A percentile compares a stretch with the other conserved stretches of the same genome.
phyloP scores from a whole-genome alignment of 805 yeast genomes.

The Saturnispora sekii region DNA sequence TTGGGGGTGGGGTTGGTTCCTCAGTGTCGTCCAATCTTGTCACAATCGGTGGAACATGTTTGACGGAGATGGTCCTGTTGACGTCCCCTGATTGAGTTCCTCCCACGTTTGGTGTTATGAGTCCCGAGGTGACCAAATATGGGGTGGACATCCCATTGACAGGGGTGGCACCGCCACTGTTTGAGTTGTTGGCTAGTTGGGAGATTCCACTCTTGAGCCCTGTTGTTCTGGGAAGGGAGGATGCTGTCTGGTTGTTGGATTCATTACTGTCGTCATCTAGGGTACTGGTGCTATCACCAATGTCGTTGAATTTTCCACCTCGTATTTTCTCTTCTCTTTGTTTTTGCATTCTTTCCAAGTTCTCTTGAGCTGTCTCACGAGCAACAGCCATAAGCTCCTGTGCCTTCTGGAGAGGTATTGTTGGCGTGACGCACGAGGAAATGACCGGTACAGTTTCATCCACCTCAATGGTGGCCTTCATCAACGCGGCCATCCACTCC shows the following conservation, averaged over 20 bases:
- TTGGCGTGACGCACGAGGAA: conserved; percentile 91
- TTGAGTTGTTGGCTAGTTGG: not conserved
- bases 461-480: conserved; percentile 92
- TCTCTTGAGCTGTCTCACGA: conserved; percentile 57
- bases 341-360: conserved; percentile 38
- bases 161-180: conserved; percentile 11
- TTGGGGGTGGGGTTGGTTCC: conserved; percentile 10
- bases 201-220: conserved; percentile 1
- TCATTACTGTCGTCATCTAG: not conserved
- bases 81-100: conserved; percentile 7
- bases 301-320: not conserved
- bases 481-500: conserved; percentile 87
- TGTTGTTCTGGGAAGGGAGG: not conserved
- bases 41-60: conserved; percentile 24
- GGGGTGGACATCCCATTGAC: conserved; percentile 55
- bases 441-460: conserved; percentile 90
- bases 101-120: conserved; percentile 39
- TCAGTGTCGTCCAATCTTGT: conserved; percentile 20
- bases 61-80: conserved; percentile 12
- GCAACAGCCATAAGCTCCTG: conserved; percentile 79
- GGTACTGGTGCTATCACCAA: not conserved
- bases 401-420: conserved; percentile 78
- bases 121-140: conserved; percentile 54
- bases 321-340: conserved; percentile 23
- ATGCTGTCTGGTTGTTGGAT: not conserved